Base-by-base conservation (phyloP, 371 early-diverging fungal genomes). In the Syncephalis fuscata region DNA sequence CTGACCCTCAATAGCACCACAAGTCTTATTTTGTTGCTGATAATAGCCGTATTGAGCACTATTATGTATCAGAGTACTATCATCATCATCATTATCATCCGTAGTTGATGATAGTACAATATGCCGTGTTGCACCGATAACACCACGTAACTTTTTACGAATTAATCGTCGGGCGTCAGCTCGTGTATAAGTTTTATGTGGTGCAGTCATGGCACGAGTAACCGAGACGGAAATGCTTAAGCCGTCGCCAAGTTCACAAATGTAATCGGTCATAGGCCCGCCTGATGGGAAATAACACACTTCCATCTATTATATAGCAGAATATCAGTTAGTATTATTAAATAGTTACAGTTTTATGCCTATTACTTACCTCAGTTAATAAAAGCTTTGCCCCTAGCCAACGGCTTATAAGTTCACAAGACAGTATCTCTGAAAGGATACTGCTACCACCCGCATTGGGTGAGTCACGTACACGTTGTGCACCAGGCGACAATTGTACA, bases 361-460 rank as follows among this genome's bases (percentile, higher is more conserved):
- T 20, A 14, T 1, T 16, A 44, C 15, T 15, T 50, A 50, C 50
- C 52, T 72, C 75, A 14, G 75, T 74, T 57, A 65, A 62, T 47
- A 62, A 53, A 8, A 70, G 45, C 3, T 59, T 37, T 21, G 65
- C 59, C 17, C 70, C 69, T 7, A 75, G 48, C 37, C 71, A 54
- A 14, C 75, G 62, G 32, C 60, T 56, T 15, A 75, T 45, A 21
- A 72, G 51, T 48, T 73, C 76, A 26, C 61, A 63, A 3, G 73
- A 73, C 17, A 75, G 45, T 7, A 68, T 70, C 46, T 75, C 73
- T 22, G 71, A 69, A 37, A 68, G 51, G 4, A 68, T 32, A 43
- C 67, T 67, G 22, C 59, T 52, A 1, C 76, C 76, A n/a, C 73
- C 73, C 14, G 70, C 73, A 46, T 71, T 75, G 26, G 71, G 68